Conservation (phyloP, 2,329 filamentous ascomycete genomes). For the Aureobasidium melanogenum region DNA sequence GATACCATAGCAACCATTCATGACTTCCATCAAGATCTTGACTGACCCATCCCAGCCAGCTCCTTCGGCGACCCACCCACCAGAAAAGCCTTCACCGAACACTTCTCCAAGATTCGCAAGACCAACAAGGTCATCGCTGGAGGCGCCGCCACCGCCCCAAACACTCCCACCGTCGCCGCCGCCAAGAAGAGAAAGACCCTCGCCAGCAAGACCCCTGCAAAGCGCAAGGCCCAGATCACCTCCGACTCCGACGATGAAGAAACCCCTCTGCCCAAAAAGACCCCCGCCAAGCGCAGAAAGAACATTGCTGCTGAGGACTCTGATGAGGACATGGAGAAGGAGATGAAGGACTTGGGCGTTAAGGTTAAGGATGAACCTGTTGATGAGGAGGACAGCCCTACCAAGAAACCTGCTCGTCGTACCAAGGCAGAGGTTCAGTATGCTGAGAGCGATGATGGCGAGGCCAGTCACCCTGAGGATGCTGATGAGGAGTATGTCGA, state of each 20-base stretch:
- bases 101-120: slow-evolving; percentile 14
- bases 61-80: slow-evolving; percentile 12
- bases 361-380: slow-evolving; percentile 38
- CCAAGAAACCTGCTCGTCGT: slow-evolving; percentile 38
- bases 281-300: background rate
- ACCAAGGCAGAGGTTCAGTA: slow-evolving; percentile 24
- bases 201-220: background rate
- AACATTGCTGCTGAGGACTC: slow-evolving; percentile 14
- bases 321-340: slow-evolving; percentile 45
- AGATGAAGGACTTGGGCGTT: slow-evolving; percentile 36
- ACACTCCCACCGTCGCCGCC: background rate
- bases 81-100: slow-evolving; percentile 14
- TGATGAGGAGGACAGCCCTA: slow-evolving; percentile 39
- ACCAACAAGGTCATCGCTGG: background rate
- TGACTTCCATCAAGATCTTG: background rate
- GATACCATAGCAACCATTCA: background rate
- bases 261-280: background rate
- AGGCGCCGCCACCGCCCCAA: background rate
- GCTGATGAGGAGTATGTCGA: slow-evolving; percentile 19
- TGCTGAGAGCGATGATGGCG: slow-evolving; percentile 30
- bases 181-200: background rate
- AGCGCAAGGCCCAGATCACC: slow-evolving; percentile 36
- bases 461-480: slow-evolving; percentile 46
- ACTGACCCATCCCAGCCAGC: background rate
- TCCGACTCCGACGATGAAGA: slow-evolving; percentile 51